Evolutionary conservation across 2,329 filamentous ascomycete genomes (phyloP), one percentile per base, ranked within the genome.

Genomic region (Fusarium pseudoanthophilum): DNA sequence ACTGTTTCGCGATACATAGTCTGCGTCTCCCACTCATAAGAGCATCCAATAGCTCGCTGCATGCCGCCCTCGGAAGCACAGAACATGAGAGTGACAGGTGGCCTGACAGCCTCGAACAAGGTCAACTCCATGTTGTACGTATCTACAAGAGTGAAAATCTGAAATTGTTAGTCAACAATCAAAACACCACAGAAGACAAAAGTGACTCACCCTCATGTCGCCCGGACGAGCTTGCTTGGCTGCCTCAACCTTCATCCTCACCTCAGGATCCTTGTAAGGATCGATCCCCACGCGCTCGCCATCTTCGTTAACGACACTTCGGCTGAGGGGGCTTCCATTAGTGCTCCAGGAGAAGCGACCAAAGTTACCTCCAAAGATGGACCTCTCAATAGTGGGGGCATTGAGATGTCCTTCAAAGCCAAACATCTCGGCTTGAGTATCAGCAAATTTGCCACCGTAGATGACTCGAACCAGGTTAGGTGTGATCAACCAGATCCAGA

Each of bases 101-200:
- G 77, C 20, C 74, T 60, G 30, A 73, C 77, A 4, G 81, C 80
- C 43, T 82, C 75, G 28, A 83, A 83, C 6, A 82, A 65, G 9
- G 79, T 83, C 39, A 80, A 55, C 45, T 78, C 66, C 80, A 83
- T 80, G 71, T 78, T 80, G 65, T 78, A 79, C 2, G 80, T 82
- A 40, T 83, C 82, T 1, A 83, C 79, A 20, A 83, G 77, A 4
- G 82, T 83, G 40, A 83, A 83, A 34, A 81, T 73, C 74, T 79
- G 51, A 4, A 8, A 28, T 15, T n/a, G 49, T 75, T 34, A 74
- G 72, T 34, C 15, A 48, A 24, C 2, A 0, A n/a, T n/a, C 20
- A 26, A 26, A 32, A 13, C 21, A n/a, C 2, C 30, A 18, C 39
- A 18, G 8, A 7, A 13, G n/a, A 10, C 10, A 11, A 11, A 11